phyloP scores from a whole-genome alignment of 2,329 filamentous ascomycete genomes.

The Huntiella bhutanensis region DNA sequence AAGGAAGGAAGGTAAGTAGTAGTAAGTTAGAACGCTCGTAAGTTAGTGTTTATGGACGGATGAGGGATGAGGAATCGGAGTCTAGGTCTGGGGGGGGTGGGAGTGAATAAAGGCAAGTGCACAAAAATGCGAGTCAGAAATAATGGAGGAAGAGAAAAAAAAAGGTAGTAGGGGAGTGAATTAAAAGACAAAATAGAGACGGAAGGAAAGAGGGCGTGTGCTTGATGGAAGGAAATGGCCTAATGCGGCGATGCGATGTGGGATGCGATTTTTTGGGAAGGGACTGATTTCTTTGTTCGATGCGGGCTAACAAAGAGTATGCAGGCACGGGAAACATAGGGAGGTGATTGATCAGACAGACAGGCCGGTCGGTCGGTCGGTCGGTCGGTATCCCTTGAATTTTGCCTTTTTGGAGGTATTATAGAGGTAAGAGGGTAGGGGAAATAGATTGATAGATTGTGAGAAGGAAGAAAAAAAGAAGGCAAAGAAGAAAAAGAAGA shows the following conservation, averaged over 20 bases:
- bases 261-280: too few species aligned
- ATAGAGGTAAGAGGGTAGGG: not conserved
- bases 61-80: not conserved
- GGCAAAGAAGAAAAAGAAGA: not conserved
- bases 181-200: too few species aligned
- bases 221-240: too few species aligned
- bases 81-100: too few species aligned
- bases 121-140: too few species aligned
- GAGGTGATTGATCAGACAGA: not conserved
- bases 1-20: too few species aligned
- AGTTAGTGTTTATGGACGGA: not conserved
- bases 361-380: not conserved
- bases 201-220: too few species aligned
- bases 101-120: too few species aligned
- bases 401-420: not conserved
- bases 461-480: not conserved
- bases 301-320: not conserved
- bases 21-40: not conserved
- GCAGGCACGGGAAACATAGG: not conserved
- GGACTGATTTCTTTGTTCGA: too few species aligned
- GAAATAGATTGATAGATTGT: not conserved
- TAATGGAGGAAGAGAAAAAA: too few species aligned
- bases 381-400: not conserved
- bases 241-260: too few species aligned
- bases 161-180: too few species aligned